Evolutionary conservation across 495 filamentous ascomycete genomes (phyloP).

Genomic region (Neurospora tetrasperma): DNA sequence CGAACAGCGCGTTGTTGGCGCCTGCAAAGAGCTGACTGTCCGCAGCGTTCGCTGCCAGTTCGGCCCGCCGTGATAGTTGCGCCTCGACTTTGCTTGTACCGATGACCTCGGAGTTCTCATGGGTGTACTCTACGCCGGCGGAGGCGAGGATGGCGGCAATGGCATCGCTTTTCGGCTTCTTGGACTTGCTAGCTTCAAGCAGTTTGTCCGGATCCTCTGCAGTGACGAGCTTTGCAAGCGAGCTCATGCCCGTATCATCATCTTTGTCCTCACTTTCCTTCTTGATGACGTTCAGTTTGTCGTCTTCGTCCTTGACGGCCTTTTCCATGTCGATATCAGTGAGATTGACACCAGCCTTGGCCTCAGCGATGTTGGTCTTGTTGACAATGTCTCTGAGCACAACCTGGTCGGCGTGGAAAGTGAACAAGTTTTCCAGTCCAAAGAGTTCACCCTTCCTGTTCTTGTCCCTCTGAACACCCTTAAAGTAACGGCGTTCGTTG

Average conservation of each 20-base stretch:
- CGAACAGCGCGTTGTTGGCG: slow-evolving; percentile 23
- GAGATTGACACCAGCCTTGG: slow-evolving; percentile 72
- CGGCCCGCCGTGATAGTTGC: slow-evolving; percentile 62
- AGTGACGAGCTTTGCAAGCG: slow-evolving; percentile 62
- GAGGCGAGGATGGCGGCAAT: slow-evolving; percentile 81
- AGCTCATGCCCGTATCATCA: slow-evolving; percentile 59
- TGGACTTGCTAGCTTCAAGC: slow-evolving; percentile 15
- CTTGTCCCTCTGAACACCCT: slow-evolving; percentile 77
- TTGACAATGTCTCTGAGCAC: slow-evolving; percentile 89
- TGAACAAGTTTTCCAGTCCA: slow-evolving; percentile 78
- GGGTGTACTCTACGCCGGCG: slow-evolving; percentile 89
- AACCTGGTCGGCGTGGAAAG: slow-evolving; percentile 67
- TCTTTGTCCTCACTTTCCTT: slow-evolving; percentile 35
- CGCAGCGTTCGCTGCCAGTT: slow-evolving; percentile 45
- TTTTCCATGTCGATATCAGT: slow-evolving; percentile 56
- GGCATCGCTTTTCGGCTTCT: slow-evolving; percentile 52
- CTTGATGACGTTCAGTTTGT: slow-evolving; percentile 29
- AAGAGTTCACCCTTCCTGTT: slow-evolving; percentile 86
- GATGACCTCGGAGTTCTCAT: slow-evolving; percentile 93
- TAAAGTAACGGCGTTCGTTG: slow-evolving; percentile 89
- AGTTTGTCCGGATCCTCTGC: slow-evolving; percentile 37
- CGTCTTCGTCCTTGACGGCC: slow-evolving; percentile 44
- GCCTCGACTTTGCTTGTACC: slow-evolving; percentile 80
- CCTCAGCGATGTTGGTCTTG: slow-evolving; percentile 94
- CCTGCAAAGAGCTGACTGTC: slow-evolving; percentile 18